Evolutionary conservation across 2,329 filamentous ascomycete species (phyloP).

Genomic region (Pseudogymnoascus sp.): DNA sequence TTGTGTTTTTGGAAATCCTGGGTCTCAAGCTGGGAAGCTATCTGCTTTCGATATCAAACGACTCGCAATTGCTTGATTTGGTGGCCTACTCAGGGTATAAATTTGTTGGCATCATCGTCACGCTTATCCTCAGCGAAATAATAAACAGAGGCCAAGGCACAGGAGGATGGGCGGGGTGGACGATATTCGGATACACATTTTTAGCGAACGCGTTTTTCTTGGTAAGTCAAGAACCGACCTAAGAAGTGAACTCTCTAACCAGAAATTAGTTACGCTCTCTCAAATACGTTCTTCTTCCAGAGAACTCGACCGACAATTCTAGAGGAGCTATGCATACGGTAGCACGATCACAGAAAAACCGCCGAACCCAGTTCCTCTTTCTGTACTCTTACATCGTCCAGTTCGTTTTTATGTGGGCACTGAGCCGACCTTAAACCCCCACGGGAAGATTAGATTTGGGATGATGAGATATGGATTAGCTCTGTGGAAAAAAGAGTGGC

Average conservation of each 20-base stretch:
- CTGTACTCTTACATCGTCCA: conserved; percentile 92
- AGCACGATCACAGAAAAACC: conserved; percentile 74
- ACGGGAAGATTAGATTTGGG: background rate
- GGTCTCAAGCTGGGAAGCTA: conserved; percentile 88
- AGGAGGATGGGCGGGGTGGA: conserved; percentile 81
- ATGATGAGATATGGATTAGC: background rate
- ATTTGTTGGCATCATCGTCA: conserved; percentile 92
- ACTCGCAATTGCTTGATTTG: conserved; percentile 85
- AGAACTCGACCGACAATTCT: conserved; percentile 58
- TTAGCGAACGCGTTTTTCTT: conserved; percentile 91
- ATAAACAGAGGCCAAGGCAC: conserved; percentile 72
- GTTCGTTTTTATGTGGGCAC: conserved; percentile 85
- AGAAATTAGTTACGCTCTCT: conserved; percentile 70
- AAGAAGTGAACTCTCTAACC: conserved; percentile 8
- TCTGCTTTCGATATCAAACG: conserved; percentile 84
- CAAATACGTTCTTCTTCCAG: conserved; percentile 89
- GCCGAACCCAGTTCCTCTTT: conserved; percentile 85
- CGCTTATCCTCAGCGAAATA: conserved; percentile 69
- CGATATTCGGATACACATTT: conserved; percentile 84
- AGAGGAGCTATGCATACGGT: conserved; percentile 56
- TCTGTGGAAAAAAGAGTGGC: background rate
- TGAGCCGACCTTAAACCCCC: conserved; percentile 38
- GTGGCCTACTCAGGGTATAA: conserved; percentile 98
- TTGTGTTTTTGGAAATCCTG: conserved; percentile 82
- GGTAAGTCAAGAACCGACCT: conserved; percentile 42